Evolutionary conservation across 2,329 filamentous ascomycete genomes (phyloP), one percentile per base, ranked within the genome.

Genomic region (Neocucurbitaria cava): DNA sequence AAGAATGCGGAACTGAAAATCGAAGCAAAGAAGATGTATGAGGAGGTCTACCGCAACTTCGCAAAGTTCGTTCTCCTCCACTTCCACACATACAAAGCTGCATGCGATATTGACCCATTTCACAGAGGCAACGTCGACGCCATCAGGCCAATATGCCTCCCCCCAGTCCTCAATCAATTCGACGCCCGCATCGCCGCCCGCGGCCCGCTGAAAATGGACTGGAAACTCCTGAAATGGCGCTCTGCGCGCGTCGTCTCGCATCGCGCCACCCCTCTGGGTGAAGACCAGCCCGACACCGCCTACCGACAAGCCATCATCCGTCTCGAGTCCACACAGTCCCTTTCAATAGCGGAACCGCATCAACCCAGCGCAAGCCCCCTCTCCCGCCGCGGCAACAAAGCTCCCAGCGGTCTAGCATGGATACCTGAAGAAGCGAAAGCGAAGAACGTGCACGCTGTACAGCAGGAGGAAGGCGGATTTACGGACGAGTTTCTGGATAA

Each of bases 11-110:
- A 55, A 23, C 41, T 64, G 31, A 60, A 59, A 36, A 26, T 35
- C 13, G 31, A 81, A 1, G 88, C 87, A 28, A 81, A 84, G 64
- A 80, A 78, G 18, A 77, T 89, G 66, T 87, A 91, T 72, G 76
- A 78, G 47, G 76, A 83, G 60, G 84, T 90, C 80, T 85, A 86
- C 63, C 79, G 81, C 53, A 84, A 84, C 4, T 82, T 89, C 45
- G 88, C 88, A 23, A 54, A 38, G 64, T 68, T 52, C 17, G 59
- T 61, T 6, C 10, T 2, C 23, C 10, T 23, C n/a, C 20, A n/a
- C 30, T 3, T 21, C 17, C 30, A 38, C 3, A 26, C 9, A 45
- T 20, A 11, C 33, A 18, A n/a, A n/a, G n/a, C 13, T 33, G 50
- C 5, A 39, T 36, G 21, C 1, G 13, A 10, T 17, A 28, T 56